A percentile compares a stretch with the other conserved stretches of the same genome.
phyloP scores from a whole-genome alignment of 345 rosid genomes.

The Zanthoxylum bungeanum region DNA sequence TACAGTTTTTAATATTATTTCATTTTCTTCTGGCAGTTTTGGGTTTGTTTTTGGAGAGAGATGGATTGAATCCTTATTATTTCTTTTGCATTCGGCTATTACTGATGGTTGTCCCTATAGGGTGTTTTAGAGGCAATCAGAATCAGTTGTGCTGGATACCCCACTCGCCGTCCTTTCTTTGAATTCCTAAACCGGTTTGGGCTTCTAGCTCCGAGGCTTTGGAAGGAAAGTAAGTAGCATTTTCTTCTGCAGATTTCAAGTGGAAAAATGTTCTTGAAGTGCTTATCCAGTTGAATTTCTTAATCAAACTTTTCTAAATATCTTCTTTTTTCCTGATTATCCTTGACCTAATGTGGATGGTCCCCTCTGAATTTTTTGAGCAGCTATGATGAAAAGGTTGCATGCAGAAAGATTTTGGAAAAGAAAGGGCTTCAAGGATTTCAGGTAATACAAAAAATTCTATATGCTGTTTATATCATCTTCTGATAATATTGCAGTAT shows the following conservation, averaged over 20 bases:
- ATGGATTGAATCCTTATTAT: neutral
- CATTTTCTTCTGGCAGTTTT: conserved; percentile 5
- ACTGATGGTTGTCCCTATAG: conserved; percentile 34
- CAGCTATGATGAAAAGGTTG: conserved; percentile 85
- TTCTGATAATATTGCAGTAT: neutral
- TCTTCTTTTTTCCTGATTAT: neutral
- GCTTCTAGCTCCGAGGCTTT: conserved; percentile 66
- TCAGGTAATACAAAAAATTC: conserved; percentile 50
- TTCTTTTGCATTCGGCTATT: conserved; percentile 8
- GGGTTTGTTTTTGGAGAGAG: conserved; percentile 7
- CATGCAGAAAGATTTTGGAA: conserved; percentile 71
- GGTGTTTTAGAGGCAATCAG: conserved; percentile 97
- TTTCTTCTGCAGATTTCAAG: neutral
- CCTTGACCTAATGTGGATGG: conserved; percentile 12
- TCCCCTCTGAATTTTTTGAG: conserved; percentile 20
- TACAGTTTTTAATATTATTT: conserved; percentile 15
- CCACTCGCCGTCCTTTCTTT: conserved; percentile 88
- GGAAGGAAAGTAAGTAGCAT: conserved; percentile 75
- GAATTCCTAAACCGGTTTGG: conserved; percentile 93
- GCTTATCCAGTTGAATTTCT: conserved; percentile 1
- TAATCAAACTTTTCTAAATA: conserved; percentile 1
- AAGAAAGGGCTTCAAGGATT: conserved; percentile 83
- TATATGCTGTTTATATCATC: conserved; percentile 7
- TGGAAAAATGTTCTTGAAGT: neutral
- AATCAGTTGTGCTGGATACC: conserved; percentile 97